phyloP scores from a whole-genome alignment of 306 rosid genomes.

The Mimosa bimucronata region DNA sequence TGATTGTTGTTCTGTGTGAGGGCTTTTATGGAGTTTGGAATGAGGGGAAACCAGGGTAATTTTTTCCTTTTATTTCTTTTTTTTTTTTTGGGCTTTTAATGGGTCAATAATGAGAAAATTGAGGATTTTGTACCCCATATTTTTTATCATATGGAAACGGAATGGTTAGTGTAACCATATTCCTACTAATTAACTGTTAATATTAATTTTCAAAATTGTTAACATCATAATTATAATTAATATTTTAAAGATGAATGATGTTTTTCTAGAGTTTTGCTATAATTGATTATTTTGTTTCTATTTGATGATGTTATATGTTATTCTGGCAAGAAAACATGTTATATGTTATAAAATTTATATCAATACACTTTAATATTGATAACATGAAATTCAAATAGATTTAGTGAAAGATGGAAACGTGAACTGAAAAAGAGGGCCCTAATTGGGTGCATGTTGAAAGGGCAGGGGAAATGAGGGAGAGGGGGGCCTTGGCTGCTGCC shows the following conservation, averaged over 20 bases:
- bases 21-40: constrained; percentile 42
- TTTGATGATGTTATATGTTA: too few relatives aligned
- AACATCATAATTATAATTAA: neutral
- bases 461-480: constrained; percentile 81
- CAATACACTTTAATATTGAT: neutral
- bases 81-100: neutral
- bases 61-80: neutral
- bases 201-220: neutral
- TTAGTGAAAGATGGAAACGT: neutral
- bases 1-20: constrained; percentile 38
- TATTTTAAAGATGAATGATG: neutral
- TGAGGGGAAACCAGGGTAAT: neutral
- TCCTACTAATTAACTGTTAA: neutral
- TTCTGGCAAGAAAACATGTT: too few relatives aligned
- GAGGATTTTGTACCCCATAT: neutral
- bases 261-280: neutral
- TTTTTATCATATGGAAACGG: neutral
- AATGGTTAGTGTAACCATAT: neutral
- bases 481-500: constrained; percentile 52
- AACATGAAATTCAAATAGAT: neutral
- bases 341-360: neutral
- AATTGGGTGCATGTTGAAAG: constrained; percentile 95
- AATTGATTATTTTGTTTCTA: neutral
- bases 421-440: constrained; percentile 57
- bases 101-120: neutral